Conservation (phyloP, 805 yeast species). For the Ogataea nitratoaversa region DNA sequence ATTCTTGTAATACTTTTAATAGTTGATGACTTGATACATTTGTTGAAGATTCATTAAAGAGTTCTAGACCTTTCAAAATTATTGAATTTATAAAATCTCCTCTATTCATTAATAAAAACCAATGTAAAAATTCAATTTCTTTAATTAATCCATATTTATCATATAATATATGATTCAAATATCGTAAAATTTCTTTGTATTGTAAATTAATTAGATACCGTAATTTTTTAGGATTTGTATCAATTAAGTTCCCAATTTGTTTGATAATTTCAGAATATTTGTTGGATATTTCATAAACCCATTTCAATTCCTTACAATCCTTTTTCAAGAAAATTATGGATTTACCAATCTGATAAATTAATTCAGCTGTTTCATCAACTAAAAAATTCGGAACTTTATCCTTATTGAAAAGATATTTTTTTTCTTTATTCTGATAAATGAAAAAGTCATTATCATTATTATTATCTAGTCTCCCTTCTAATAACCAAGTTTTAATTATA, state of each 20-base stretch:
- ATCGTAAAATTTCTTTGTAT: conserved; percentile 49
- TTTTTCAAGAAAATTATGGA: conserved; percentile 58
- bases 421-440: not conserved
- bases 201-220: conserved; percentile 37
- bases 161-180: conserved; percentile 46
- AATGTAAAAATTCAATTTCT: conserved; percentile 61
- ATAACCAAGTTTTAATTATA: conserved; percentile 61
- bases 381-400: conserved; percentile 45
- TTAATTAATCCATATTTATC: conserved; percentile 43
- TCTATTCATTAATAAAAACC: conserved; percentile 62
- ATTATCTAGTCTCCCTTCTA: conserved; percentile 54
- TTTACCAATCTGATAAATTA: conserved; percentile 67
- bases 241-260: conserved; percentile 28
- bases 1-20: conserved; percentile 58
- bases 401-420: conserved; percentile 4
- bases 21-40: conserved; percentile 61
- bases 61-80: conserved; percentile 46
- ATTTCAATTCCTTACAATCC: conserved; percentile 63
- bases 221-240: conserved; percentile 26
- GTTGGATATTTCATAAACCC: conserved; percentile 35
- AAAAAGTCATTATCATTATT: conserved; percentile 40
- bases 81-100: conserved; percentile 81
- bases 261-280: conserved; percentile 7
- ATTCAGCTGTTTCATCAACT: conserved; percentile 34
- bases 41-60: conserved; percentile 60